Percentiles rank a stretch among this genome's conserved stretches.
phyloP scores from a whole-genome alignment of 208 protist species.

The Trypanosomatidae sp. region DNA sequence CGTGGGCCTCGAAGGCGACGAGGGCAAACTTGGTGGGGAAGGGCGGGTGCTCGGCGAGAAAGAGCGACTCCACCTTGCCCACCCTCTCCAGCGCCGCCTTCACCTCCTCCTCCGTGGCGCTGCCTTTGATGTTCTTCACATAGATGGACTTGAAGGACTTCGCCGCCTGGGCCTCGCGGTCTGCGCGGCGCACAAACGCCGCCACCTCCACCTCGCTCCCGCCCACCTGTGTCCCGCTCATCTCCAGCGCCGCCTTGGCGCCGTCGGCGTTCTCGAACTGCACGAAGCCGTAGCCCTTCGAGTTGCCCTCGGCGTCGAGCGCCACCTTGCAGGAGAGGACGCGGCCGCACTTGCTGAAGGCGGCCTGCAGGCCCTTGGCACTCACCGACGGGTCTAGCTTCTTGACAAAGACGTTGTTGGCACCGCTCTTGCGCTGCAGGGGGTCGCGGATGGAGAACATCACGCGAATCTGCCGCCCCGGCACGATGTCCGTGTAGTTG shows the following conservation, averaged over 20 bases:
- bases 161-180: conserved; percentile 60
- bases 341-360: conserved; percentile 94
- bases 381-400: conserved; percentile 92
- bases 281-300: conserved; percentile 96
- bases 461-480: conserved; percentile 89
- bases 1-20: conserved; percentile 87
- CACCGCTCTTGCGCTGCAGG: conserved; percentile 86
- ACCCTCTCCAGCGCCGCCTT: conserved; percentile 57
- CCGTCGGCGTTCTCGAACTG: conserved; percentile 95
- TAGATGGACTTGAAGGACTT: conserved; percentile 95
- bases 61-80: conserved; percentile 76
- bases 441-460: conserved; percentile 98
- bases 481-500: conserved; percentile 93
- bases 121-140: conserved; percentile 90
- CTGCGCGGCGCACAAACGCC: conserved; percentile 78
- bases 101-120: conserved; percentile 69
- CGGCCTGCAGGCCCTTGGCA: conserved; percentile 92
- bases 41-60: conserved; percentile 34
- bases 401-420: conserved; percentile 97
- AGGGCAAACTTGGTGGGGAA: conserved; percentile 91
- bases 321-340: conserved; percentile 96
- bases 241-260: conserved; percentile 86
- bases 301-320: conserved; percentile 51
- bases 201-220: conserved; percentile 76
- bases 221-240: conserved; percentile 92